Evolutionary conservation across 441 rosid genomes (phyloP), one percentile per base, ranked within the genome.

Genomic region (Gossypium gossypioides): DNA sequence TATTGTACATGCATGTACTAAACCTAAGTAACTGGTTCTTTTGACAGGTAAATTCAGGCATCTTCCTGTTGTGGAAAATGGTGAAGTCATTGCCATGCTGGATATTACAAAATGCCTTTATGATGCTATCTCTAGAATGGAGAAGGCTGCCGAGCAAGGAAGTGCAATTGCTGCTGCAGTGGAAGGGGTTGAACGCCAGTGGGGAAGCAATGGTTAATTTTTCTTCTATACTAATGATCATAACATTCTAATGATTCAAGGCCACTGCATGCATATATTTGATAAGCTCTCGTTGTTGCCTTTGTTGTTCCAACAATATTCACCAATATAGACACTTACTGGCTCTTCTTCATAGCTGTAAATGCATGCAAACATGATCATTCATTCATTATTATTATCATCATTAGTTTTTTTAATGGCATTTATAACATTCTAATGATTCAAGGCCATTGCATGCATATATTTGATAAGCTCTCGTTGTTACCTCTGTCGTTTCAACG

Each of bases 81-180:
- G 97, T 37, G 99, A 94, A 84, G 99, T 94, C 72, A 92, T 90
- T 76, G 99, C 99, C 2, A n/a, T 94, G 76, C 81, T 94, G 77
- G 99, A 94, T 81, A 92, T 94, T 55, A 88, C 97, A 2, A 94
- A 87, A 82, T 94, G 99, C 77, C 84, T 94, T 3, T 94, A 90
- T 75, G 97, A 94, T 83, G 99, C 97, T 42, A 94, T 94, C 50
- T 85, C 99, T 19, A 84, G 91, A 76, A 85, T 92, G 99, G 99
- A 94, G 76, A 94, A 92, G 86, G 94, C 93, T 42, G 93, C 97
- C 13, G 99, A 92, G 85, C 94, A 92, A 76, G 96, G 99, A 10
- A 92, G 91, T 81, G 97, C 97, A 27, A 87, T 94, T 78, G 97
- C 97, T 58, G 92, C 97, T 79, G 97, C 97, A 34, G 99, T 94